Base-by-base conservation (phyloP, 306 rosid genomes). In the Castanea sativa region DNA sequence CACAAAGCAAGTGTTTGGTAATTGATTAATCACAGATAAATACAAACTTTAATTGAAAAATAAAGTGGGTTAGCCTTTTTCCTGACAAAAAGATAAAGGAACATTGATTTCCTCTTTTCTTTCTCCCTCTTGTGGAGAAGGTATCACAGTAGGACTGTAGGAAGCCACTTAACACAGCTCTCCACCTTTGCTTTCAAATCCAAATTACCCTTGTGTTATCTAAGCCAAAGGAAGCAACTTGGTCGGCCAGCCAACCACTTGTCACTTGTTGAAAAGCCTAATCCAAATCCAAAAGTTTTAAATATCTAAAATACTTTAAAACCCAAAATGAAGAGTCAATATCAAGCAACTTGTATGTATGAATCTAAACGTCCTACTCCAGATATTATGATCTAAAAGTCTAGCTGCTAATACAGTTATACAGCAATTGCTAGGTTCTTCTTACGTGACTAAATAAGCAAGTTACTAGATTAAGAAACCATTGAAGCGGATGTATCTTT, bases 161-260 rank as follows among this genome's bases (percentile, higher is more conserved):
- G 76, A 79, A 58, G 79, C 86, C 80, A 79, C 79, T 76, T 83
- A 51, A 83, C 79, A 73, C 56, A 38, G 78, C 58, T 61, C 80
- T 58, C 86, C 68, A 69, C 84, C 85, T 73, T 85, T 85, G 82
- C 89, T 85, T 82, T 53, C 56, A 82, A 77, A 85, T 68, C 88
- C 85, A 78, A 65, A 78, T 61, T 61, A 70, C 75, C 7, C 67
- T 76, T 72, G 67, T 80, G 58, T 76, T 73, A 76, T 75, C 84
- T 79, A 64, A 2, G 73, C 68, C 18, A 56, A 74, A 55, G 61
- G 60, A 3, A 14, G 77, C 35, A 71, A 76, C 25, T 53, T 4
- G 38, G 13, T 41, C 19, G 18, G 32, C 1, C 6, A 43, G 21
- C 35, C 35, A 69, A 20, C 65, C 87, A 86, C 85, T 80, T 86